Base-by-base conservation (phyloP, 2,329 filamentous ascomycete species). In the Fusarium nisikadoi region DNA sequence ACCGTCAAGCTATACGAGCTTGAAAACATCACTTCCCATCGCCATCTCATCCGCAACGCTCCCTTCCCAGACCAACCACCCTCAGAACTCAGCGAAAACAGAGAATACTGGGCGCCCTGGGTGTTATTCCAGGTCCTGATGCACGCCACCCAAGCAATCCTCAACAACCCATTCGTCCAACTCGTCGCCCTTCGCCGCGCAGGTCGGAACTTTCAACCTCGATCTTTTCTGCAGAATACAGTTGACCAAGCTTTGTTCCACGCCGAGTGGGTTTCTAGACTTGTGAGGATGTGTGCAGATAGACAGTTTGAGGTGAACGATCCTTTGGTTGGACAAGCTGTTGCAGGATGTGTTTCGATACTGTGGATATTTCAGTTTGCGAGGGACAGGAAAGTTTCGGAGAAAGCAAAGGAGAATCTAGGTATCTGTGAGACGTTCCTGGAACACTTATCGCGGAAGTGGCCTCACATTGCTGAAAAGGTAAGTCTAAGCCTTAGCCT, bases 311-410 rank as follows among this genome's bases (percentile, higher is more conserved):
- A 69, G 12, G 68, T 76, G 2, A 71, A 68, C 13, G 74, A 76
- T 42, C 74, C 75, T 5, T 13, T 76, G 8, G 52, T 76, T 17
- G 75, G 75, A 25, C 68, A 72, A 8, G 69, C 68, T 6, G 68
- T 76, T 6, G 71, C 74, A 1, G 68, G 66, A 6, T 75, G 73
- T 19, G 66, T 73, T 4, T 74, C 73, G 0, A 73, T 76, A 36
- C 50, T 75, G 7, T 76, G 74, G 75, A 72, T 76, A 8, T 76
- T 76, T 5, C 75, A 76, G 6, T 76, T 76, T 45, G 74, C 75
- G 11, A 43, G 71, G 4, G 75, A 76, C 9, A 45, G 42, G 0
- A 70, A 76, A 8, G 73, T 75, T 0, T 68, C 74, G 1, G 58
- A 64, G 5, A 75, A 74, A n/a, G 68, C 74, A 0, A 74, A 65